A percentile compares a stretch with the other conserved stretches of the same genome.
These are phyloP conservation scores for Trypanosoma congolense DNA, from an alignment of 208 protist genomes.

Conservation along the genomic window DNA sequence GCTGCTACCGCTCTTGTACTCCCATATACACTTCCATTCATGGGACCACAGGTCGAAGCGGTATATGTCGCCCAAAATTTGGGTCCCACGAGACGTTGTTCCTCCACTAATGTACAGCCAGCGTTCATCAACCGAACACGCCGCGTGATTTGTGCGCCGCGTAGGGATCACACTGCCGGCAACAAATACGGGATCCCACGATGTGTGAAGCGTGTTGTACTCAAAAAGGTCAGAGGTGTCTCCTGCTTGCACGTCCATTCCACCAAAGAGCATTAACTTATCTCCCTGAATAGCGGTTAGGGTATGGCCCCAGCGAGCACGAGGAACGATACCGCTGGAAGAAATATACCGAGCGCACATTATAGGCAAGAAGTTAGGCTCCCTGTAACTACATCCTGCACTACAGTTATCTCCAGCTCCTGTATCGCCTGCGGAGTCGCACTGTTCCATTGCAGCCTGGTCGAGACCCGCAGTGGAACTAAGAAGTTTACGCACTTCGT, in stretches of 20 bases:
- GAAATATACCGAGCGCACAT: constrained; percentile 78
- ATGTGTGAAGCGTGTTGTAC: constrained; percentile 51
- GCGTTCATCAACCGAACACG: constrained; percentile 53
- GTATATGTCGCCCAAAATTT: constrained; percentile 52
- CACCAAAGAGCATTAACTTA: constrained; percentile 60
- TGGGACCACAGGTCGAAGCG: constrained; percentile 54
- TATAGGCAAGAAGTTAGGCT: constrained; percentile 75
- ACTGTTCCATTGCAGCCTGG: too few species aligned
- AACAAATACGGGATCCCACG: constrained; percentile 64
- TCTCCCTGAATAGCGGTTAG: constrained; percentile 47
- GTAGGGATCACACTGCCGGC: constrained; percentile 22
- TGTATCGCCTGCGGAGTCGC: not conserved
- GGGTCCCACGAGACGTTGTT: constrained; percentile 24
- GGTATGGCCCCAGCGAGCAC: constrained; percentile 65
- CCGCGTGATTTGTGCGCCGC: constrained; percentile 63
- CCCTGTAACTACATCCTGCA: constrained; percentile 19
- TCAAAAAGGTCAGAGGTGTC: constrained; percentile 46
- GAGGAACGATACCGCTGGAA: constrained; percentile 50
- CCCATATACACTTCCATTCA: constrained; percentile 66
- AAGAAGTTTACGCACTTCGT: constrained; percentile 3
- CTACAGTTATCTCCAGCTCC: not conserved
- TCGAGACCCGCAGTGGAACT: not conserved
- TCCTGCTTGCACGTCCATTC: constrained; percentile 39
- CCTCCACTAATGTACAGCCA: constrained; percentile 74
- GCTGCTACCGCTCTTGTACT: constrained; percentile 11